Base-by-base conservation (phyloP, 2,329 filamentous ascomycete species). In the Pseudogymnoascus sp. region DNA sequence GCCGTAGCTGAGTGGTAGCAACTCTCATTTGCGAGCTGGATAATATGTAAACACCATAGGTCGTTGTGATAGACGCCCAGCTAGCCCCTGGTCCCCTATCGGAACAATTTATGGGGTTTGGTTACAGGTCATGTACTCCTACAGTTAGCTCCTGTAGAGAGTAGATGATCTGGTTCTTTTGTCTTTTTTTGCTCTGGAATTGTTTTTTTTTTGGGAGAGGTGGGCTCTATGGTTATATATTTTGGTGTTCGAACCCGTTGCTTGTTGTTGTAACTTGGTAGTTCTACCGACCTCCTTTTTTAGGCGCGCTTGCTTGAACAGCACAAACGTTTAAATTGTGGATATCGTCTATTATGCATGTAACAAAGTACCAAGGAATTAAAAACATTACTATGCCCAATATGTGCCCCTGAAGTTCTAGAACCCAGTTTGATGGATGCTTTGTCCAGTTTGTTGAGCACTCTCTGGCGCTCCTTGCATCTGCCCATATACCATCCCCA, bases 391-490 rank as follows among this genome's bases (percentile, higher is more conserved):
- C 28, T 33, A 22, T 22, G 45, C 11, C 28, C 25, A 35, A 55
- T 55, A 55, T 55, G 16, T 55, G 28, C 11, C 28, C 5, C 16
- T 55, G 49, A 6, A 19, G 49, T 35, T 33, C 49, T 55, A 55
- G 6, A 33, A 55, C 28, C 49, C 49, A 33, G 49, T 33, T 16
- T 19, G 28, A 55, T 55, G 49, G 28, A 55, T 55, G 49, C 28
- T 55, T 8, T 55, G 49, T 33, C 49, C 49, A 35, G 49, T 55
- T 35, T 55, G 49, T 55, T 55, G 49, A 33, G 49, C 49, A 33
- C 49, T 55, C 16, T 55, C 49, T 55, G 49, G 49, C 25, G 49
- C 49, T 33, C 28, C 49, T 35, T 55, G 49, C 49, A 55, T 55
- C 49, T 55, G 49, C 5, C 49, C 49, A 55, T 55, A 55, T 19